Conservation (phyloP, 225 moss, liverwort and hornwort genomes). For the Climacium dendroides region DNA sequence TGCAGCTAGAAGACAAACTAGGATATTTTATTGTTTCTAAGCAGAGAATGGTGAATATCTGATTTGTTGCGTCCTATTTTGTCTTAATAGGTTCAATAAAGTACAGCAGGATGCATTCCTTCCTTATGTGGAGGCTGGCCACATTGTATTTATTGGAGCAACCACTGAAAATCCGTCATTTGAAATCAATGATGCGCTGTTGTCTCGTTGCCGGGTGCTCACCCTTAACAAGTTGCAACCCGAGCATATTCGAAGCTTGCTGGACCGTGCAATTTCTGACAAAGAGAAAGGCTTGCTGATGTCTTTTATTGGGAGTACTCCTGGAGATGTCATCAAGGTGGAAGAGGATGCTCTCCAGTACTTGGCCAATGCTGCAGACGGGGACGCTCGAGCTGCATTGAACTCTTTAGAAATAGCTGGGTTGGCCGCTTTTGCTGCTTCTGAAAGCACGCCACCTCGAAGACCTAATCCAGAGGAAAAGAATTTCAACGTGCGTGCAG, state of each 20-base stretch:
- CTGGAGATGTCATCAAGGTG: slow-evolving; percentile 29
- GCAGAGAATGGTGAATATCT: neutral
- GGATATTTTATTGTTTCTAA: neutral
- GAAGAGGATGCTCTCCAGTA: slow-evolving; percentile 68
- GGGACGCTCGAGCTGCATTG: slow-evolving; percentile 76
- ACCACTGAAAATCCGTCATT: slow-evolving; percentile 88
- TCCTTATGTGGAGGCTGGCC: slow-evolving; percentile 65
- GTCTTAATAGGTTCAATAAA: slow-evolving; percentile 50
- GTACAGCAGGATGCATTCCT: slow-evolving; percentile 80
- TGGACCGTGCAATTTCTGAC: slow-evolving; percentile 52
- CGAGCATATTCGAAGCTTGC: slow-evolving; percentile 43
- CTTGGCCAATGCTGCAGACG: slow-evolving; percentile 59
- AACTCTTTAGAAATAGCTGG: slow-evolving; percentile 77
- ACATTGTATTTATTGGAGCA: slow-evolving; percentile 78
- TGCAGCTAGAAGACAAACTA: neutral
- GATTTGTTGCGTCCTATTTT: neutral
- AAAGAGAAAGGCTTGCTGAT: slow-evolving; percentile 56
- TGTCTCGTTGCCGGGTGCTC: slow-evolving; percentile 66
- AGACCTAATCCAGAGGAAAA: slow-evolving; percentile 20
- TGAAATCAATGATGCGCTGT: slow-evolving; percentile 69
- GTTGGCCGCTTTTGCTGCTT: slow-evolving; percentile 45
- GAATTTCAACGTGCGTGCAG: neutral
- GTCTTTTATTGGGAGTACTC: slow-evolving; percentile 29
- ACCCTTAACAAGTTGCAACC: slow-evolving; percentile 66
- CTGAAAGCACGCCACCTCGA: slow-evolving; percentile 7